These are phyloP conservation scores for Funneliformis caledonium DNA, from an alignment of 371 early-diverging fungal species.

Conservation along the genomic window DNA sequence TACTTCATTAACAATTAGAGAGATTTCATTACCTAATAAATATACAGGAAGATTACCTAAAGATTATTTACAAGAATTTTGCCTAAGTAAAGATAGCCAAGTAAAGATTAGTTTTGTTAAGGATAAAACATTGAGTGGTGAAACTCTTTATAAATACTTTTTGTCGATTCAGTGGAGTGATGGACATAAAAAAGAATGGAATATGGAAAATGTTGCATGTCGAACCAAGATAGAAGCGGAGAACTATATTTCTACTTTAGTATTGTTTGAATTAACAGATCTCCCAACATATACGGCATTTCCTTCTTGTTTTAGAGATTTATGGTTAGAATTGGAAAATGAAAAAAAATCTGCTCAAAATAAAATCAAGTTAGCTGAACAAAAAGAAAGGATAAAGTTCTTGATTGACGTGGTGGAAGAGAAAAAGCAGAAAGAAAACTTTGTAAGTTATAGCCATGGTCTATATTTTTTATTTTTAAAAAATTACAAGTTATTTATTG, in stretches of 20 bases:
- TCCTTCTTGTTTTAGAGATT: slow-evolving; percentile 66
- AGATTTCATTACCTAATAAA: not conserved
- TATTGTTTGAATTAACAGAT: slow-evolving; percentile 56
- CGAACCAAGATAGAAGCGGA: slow-evolving; percentile 58
- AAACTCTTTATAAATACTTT: slow-evolving; percentile 38
- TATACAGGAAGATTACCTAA: slow-evolving; percentile 59
- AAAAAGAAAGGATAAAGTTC: slow-evolving; percentile 47
- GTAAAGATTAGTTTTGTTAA: slow-evolving; percentile 42
- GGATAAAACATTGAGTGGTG: slow-evolving; percentile 35
- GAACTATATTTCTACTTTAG: slow-evolving; percentile 60
- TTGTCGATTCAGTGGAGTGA: slow-evolving; percentile 47
- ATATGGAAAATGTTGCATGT: slow-evolving; percentile 47
- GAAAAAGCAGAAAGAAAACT: slow-evolving; percentile 6
- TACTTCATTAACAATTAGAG: slow-evolving; percentile 19
- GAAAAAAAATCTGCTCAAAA: slow-evolving; percentile 49
- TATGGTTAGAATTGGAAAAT: slow-evolving; percentile 65
- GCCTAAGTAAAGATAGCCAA: slow-evolving; percentile 48
- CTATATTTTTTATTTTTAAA: not conserved
- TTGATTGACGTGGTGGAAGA: slow-evolving; percentile 42
- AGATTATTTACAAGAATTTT: slow-evolving; percentile 47
- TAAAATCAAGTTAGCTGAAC: slow-evolving; percentile 46
- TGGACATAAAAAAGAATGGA: slow-evolving; percentile 41
- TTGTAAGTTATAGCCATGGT: not conserved
- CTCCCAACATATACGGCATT: slow-evolving; percentile 61
- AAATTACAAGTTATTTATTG: not conserved